A percentile compares a stretch with the other conserved stretches of the same genome.
Conservation (phyloP, 176 grass and related monocot genomes). For the Oryza rufipogon region DNA sequence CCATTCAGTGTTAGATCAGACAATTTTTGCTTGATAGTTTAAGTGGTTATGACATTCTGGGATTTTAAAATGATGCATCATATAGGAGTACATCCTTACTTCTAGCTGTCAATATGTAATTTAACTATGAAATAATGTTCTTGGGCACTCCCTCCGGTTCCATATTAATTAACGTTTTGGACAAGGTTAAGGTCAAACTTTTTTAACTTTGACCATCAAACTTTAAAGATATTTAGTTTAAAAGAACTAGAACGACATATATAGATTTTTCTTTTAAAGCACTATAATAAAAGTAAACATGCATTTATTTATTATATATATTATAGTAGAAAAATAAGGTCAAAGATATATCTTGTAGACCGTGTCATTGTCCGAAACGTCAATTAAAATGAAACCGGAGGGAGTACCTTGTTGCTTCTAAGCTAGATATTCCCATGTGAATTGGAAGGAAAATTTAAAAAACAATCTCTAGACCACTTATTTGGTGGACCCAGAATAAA, state of each 20-base stretch:
- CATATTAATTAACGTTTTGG: no score
- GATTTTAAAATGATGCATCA: background rate
- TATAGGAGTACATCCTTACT: background rate
- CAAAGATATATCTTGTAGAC: no score
- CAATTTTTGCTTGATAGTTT: background rate
- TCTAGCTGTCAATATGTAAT: background rate
- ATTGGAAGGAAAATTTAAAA: background rate
- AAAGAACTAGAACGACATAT: no score
- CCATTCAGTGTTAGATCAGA: background rate
- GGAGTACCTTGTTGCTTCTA: background rate
- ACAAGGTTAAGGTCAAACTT: no score
- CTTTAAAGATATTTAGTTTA: no score
- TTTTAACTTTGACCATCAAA: no score
- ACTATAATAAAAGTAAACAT: no score
- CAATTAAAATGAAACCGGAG: no score
- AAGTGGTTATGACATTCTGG: background rate
- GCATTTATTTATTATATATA: no score
- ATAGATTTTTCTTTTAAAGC: no score
- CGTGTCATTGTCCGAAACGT: no score
- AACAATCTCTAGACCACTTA: background rate
- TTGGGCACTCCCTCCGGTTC: background rate
- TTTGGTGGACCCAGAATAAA: constrained; percentile 17
- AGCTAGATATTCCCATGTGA: background rate
- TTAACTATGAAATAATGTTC: constrained; percentile 13
- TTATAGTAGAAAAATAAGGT: no score